A percentile compares a stretch with the other conserved stretches of the same genome.
Evolutionary conservation across 2,329 filamentous ascomycete genomes (phyloP).

Genomic region (Fusarium drepaniforme): DNA sequence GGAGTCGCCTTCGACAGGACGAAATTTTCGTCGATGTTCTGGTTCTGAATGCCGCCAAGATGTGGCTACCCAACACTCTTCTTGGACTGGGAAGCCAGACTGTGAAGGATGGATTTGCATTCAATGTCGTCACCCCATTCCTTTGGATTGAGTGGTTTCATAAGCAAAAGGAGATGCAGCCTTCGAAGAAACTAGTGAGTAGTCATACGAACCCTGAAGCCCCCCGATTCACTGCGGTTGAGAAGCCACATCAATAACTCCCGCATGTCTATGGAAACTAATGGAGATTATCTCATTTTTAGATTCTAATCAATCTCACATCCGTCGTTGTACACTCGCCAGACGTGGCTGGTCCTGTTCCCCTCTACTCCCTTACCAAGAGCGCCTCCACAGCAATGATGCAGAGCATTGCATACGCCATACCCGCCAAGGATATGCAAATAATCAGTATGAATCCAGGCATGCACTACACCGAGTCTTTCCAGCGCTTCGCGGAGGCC

Average conservation of each 20-base stretch:
- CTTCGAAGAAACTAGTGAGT: background rate
- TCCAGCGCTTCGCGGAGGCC: background rate
- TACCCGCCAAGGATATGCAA: conserved; percentile 51
- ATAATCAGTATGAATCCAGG: conserved; percentile 55
- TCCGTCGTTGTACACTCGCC: background rate
- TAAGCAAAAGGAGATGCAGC: background rate
- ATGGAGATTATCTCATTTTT: background rate
- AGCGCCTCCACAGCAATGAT: background rate
- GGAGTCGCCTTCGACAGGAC: background rate
- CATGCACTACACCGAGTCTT: conserved; percentile 8
- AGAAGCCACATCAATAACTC: background rate
- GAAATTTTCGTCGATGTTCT: conserved; percentile 9
- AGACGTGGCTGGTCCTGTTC: background rate
- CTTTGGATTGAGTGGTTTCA: background rate
- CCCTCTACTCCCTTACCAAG: background rate
- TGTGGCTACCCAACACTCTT: conserved; percentile 7
- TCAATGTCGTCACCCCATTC: conserved; percentile 5
- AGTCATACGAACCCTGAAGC: background rate
- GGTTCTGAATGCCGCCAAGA: background rate
- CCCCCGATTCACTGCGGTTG: no score
- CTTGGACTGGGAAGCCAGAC: conserved; percentile 2
- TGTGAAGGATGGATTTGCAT: background rate
- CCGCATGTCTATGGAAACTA: background rate
- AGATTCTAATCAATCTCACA: background rate
- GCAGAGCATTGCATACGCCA: conserved; percentile 48